Percentiles rank a stretch among this genome's conserved stretches.
These are phyloP conservation scores for Nematodospora valgi DNA, from an alignment of 805 yeast species.

Conservation along the genomic window DNA sequence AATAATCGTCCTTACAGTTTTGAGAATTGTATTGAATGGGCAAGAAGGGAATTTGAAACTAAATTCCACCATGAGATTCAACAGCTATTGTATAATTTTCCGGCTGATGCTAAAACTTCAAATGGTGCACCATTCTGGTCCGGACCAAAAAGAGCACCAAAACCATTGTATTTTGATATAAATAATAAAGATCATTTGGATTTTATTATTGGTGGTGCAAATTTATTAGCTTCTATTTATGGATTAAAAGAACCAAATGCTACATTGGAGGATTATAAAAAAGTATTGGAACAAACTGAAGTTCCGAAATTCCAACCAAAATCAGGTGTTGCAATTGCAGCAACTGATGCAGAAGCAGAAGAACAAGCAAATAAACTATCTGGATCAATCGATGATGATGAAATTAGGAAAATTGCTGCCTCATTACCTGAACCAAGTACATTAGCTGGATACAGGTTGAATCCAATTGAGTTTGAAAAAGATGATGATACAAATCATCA, in stretches of 20 bases:
- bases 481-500: slow-evolving; percentile 97
- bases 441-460: slow-evolving; percentile 81
- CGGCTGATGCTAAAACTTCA: slow-evolving; percentile 87
- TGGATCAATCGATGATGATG: slow-evolving; percentile 53
- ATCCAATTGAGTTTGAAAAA: slow-evolving; percentile 93
- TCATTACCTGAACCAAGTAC: slow-evolving; percentile 85
- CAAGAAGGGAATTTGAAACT: slow-evolving; percentile 81
- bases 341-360: slow-evolving; percentile 83
- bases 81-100: slow-evolving; percentile 92
- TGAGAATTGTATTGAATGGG: slow-evolving; percentile 96
- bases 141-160: slow-evolving; percentile 96
- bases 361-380: slow-evolving; percentile 54
- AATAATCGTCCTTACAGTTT: slow-evolving; percentile 79
- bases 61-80: slow-evolving; percentile 82
- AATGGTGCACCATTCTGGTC: slow-evolving; percentile 96
- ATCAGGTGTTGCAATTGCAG: slow-evolving; percentile 76
- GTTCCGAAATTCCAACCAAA: slow-evolving; percentile 66
- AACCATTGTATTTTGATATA: slow-evolving; percentile 74
- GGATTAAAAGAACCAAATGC: slow-evolving; percentile 78
- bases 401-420: slow-evolving; percentile 64
- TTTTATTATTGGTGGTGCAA: slow-evolving; percentile 86
- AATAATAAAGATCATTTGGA: slow-evolving; percentile 74
- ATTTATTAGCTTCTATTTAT: slow-evolving; percentile 83
- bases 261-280: slow-evolving; percentile 49
- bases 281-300: slow-evolving; percentile 47